Percentiles rank a stretch among this genome's conserved stretches.
These are phyloP conservation scores for Stephanocyclus meneghinianus DNA, from an alignment of 352 stramenopile species.

Conservation along the genomic window DNA sequence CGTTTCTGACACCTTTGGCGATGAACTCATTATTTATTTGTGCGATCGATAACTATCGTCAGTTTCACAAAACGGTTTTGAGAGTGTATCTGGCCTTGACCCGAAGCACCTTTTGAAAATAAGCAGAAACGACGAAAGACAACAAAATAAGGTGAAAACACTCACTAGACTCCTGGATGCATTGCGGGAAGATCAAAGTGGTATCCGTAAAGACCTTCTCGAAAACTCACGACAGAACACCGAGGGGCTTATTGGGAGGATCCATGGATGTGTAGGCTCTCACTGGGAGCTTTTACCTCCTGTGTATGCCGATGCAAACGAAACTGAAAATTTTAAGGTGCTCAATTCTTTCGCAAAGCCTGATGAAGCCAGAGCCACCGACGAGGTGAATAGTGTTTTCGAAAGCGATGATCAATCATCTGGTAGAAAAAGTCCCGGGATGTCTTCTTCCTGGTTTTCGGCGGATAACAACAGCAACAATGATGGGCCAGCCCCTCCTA, in stretches of 20 bases:
- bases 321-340: neutral
- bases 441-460: neutral
- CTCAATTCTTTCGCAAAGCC: neutral
- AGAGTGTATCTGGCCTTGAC: neutral
- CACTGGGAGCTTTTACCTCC: slow-evolving; percentile 57
- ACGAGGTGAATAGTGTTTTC: too few species aligned
- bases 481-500: neutral
- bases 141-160: slow-evolving; percentile 35
- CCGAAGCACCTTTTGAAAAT: slow-evolving; percentile 26
- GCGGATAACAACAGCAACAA: neutral
- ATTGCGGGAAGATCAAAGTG: slow-evolving; percentile 35
- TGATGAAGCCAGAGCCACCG: neutral
- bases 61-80: neutral
- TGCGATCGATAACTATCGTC: neutral
- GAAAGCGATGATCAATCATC: neutral
- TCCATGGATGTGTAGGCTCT: slow-evolving; percentile 59
- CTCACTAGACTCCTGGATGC: slow-evolving; percentile 34
- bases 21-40: neutral
- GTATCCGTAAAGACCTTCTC: neutral
- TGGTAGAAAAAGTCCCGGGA: neutral
- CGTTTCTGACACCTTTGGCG: neutral
- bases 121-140: slow-evolving; percentile 35
- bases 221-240: neutral
- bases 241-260: slow-evolving; percentile 19
- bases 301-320: slow-evolving; percentile 9